Evolutionary conservation across 331 rosid species (phyloP), one percentile per base, ranked within the genome.

Genomic region (Prunus yedoensis): DNA sequence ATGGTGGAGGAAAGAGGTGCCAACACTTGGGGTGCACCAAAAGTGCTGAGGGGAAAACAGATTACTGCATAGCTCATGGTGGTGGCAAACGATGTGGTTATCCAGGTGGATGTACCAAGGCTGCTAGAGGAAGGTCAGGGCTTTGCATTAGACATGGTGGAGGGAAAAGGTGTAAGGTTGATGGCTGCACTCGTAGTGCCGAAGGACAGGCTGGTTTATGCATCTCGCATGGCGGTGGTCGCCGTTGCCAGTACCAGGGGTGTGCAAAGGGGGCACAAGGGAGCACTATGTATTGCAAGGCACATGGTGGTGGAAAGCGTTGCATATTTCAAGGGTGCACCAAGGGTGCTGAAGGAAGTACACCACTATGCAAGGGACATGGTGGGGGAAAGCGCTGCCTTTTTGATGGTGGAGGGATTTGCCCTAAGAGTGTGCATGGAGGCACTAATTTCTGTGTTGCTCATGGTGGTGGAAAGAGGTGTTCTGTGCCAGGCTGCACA

Each of bases 361-460:
- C 99, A 12, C 99, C 99, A 23, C 83, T 95, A 35, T 95, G 99
- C 89, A 95, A 95, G 86, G 99, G 97, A 21, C 99, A 95, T 65
- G 99, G 99, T 66, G 99, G 99, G 53, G 99, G 99, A 13, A 95
- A 95, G 76, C 97, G 99, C 65, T 95, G 99, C 83, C 90, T 92
- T 65, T 92, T 87, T 54, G 90, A 90, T 74, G 97, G 99, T 15
- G 97, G 97, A 58, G 96, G 97, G 81, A 90, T 95, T 77, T 95
- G 99, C 85, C 97, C 97, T 4, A 95, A 95, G 79, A 95, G 99
- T 28, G 99, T 95, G 2, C 99, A 95, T 46, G 99, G 99, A 35
- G 99, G 99, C 66, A 95, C 99, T 1, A 89, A 88, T 77, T 95
- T 88, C 62, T 95, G 99, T 74, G 99, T 95, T 52, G 99, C 99